Evolutionary conservation across 208 protist species (phyloP).

Genomic region (Crithidia sp.): DNA sequence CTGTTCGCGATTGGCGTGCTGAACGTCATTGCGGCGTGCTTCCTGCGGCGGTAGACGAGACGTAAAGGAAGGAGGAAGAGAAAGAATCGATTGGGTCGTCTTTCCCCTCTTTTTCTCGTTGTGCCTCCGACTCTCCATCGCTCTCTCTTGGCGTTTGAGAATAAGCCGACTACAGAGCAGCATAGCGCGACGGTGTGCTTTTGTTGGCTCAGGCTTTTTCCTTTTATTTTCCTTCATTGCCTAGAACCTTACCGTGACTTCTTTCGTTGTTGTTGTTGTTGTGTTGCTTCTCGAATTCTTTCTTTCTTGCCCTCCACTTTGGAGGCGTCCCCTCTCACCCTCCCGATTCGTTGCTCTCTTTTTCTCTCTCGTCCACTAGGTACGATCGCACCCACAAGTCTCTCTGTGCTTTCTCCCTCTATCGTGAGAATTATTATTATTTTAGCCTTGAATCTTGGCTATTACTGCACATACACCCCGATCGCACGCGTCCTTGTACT

Average conservation of each 20-base stretch:
- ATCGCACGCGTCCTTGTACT: too few species aligned
- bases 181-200: neutral
- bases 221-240: neutral
- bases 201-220: neutral
- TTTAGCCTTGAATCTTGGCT: too few species aligned
- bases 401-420: too few species aligned
- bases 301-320: neutral
- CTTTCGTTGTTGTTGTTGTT: neutral
- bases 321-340: neutral
- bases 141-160: too few species aligned
- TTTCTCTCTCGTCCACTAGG: neutral
- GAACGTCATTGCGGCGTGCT: slow-evolving; percentile 46
- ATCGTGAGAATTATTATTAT: too few species aligned
- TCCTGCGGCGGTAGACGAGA: neutral
- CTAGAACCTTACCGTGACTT: neutral
- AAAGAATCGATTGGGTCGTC: neutral
- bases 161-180: neutral
- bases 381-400: neutral
- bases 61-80: too few species aligned
- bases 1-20: slow-evolving; percentile 60
- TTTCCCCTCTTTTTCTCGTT: slow-evolving; percentile 15
- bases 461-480: too few species aligned
- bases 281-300: neutral
- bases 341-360: neutral
- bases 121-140: slow-evolving; percentile 1